A percentile compares a stretch with the other conserved stretches of the same genome.
phyloP scores from a whole-genome alignment of 192 early-diverging fungal species.

The Backusella australiensis region DNA sequence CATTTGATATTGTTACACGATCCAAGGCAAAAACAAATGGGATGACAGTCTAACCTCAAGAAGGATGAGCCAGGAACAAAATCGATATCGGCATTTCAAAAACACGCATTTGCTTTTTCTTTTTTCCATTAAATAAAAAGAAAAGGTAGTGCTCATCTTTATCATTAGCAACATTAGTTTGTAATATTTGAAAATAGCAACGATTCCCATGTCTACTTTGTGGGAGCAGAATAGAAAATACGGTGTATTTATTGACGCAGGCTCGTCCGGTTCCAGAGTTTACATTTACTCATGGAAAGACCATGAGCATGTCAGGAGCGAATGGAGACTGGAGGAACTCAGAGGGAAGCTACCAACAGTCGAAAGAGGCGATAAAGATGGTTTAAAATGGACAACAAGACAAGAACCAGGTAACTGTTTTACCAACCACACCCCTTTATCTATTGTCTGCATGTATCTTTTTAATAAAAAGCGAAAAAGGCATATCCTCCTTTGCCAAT shows the following conservation, averaged over 20 bases:
- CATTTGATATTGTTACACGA: not conserved
- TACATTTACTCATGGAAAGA: slow-evolving; percentile 90
- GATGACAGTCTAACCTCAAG: not conserved
- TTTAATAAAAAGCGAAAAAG: slow-evolving; percentile 33
- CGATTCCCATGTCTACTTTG: not conserved
- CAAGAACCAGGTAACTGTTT: slow-evolving; percentile 56
- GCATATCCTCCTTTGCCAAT: slow-evolving; percentile 78
- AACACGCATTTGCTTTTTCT: not conserved
- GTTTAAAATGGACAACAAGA: slow-evolving; percentile 65
- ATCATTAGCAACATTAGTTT: not conserved
- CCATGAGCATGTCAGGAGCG: slow-evolving; percentile 37
- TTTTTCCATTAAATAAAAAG: not conserved
- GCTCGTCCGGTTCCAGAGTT: slow-evolving; percentile 92
- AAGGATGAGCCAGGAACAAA: not conserved
- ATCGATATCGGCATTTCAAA: not conserved
- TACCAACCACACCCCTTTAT: not conserved
- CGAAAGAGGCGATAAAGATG: slow-evolving; percentile 62
- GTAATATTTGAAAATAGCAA: not conserved
- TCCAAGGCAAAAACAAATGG: not conserved
- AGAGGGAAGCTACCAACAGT: slow-evolving; percentile 55
- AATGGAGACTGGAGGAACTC: slow-evolving; percentile 32
- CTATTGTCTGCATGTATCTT: not conserved
- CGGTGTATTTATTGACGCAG: slow-evolving; percentile 95
- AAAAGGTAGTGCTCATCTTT: not conserved
- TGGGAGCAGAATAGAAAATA: slow-evolving; percentile 65